phyloP scores from a whole-genome alignment of 2,329 filamentous ascomycete genomes.

The Ophiostoma sp. region DNA sequence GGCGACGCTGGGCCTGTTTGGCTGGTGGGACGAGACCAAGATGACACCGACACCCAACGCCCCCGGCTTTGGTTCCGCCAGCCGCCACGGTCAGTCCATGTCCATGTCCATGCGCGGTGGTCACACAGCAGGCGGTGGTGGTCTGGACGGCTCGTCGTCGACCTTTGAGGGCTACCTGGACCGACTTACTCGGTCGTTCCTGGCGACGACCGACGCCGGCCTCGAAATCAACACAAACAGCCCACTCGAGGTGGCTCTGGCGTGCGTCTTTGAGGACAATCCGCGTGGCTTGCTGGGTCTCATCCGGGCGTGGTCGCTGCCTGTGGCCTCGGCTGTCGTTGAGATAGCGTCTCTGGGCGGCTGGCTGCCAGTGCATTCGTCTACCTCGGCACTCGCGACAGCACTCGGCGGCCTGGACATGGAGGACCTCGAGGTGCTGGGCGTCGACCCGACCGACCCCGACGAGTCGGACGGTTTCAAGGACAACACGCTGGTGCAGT shows the following conservation, averaged over 20 bases:
- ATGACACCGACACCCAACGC: slow-evolving; percentile 50
- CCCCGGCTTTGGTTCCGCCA: slow-evolving; percentile 25
- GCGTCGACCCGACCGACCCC: slow-evolving; percentile 59
- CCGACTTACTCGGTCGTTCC: slow-evolving; percentile 70
- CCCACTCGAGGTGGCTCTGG: slow-evolving; percentile 76
- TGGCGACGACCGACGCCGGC: slow-evolving; percentile 65
- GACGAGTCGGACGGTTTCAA: slow-evolving; percentile 67
- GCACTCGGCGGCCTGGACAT: slow-evolving; percentile 65
- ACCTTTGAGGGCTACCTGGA: slow-evolving; percentile 70
- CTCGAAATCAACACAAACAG: slow-evolving; percentile 77
- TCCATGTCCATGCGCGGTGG: slow-evolving; percentile 19
- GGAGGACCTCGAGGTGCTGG: slow-evolving; percentile 82
- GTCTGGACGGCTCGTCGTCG: slow-evolving; percentile 46
- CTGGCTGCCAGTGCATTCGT: slow-evolving; percentile 69
- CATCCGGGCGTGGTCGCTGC: slow-evolving; percentile 76
- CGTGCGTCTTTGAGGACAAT: slow-evolving; percentile 80
- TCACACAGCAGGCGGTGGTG: slow-evolving; percentile 32
- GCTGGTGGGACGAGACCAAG: slow-evolving; percentile 80
- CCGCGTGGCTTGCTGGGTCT: slow-evolving; percentile 73
- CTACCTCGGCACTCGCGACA: slow-evolving; percentile 52
- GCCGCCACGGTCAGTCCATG: slow-evolving; percentile 22
- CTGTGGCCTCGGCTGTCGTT: slow-evolving; percentile 73
- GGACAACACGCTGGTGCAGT: slow-evolving; percentile 75
- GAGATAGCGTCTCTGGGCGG: slow-evolving; percentile 81
- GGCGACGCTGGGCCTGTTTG: slow-evolving; percentile 76